Base-by-base conservation (phyloP, 1,139 yeast species). In the Pichia sp. region DNA sequence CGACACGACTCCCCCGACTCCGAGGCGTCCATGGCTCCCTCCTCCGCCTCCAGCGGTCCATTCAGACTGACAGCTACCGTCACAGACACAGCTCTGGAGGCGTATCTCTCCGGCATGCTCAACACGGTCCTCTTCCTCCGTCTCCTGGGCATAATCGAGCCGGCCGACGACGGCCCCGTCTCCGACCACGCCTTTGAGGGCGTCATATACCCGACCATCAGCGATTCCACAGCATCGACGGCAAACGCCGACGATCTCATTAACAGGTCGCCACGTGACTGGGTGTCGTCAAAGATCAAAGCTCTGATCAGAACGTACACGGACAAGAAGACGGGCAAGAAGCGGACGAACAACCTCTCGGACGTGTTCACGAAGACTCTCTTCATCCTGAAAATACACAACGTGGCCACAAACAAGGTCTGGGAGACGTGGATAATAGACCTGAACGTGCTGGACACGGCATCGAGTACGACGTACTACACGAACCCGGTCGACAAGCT, bases 81-180 rank as follows among this genome's bases (percentile, higher is more conserved):
- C 9, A 8, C 33, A 35, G 24, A 46, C 14, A 19, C 17, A 17
- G n/a, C 14, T 12, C n/a, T 40, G 10, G 52, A 50, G 27, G 65
- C 59, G 21, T 61, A 58, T 44, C 40, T 58, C 8, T 49, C 50
- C 71, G 93, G 89, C 4, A 64, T 84, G 33, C 63, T 85, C 50
- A 81, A 86, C 72, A 70, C 87, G 2, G 78, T 86, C 24, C 77
- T 86, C 63, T 86, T 86, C 62, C 81, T 82, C 50, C 67, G 95
- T 40, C 68, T 85, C 30, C 82, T 86, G 62, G 91, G 93, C 0
- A 77, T 84, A 2, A 71, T 85, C 21, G 65, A 68, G 1, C 91
- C 94, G 12, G 17, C 27, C 17, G 40, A 37, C 9, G 21, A 37
- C 32, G 21, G 24, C 20, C 11, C 34, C 6, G 11, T 27, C 4